Conservation (phyloP, 129 eudicot species). For the Flaveria brownii region DNA sequence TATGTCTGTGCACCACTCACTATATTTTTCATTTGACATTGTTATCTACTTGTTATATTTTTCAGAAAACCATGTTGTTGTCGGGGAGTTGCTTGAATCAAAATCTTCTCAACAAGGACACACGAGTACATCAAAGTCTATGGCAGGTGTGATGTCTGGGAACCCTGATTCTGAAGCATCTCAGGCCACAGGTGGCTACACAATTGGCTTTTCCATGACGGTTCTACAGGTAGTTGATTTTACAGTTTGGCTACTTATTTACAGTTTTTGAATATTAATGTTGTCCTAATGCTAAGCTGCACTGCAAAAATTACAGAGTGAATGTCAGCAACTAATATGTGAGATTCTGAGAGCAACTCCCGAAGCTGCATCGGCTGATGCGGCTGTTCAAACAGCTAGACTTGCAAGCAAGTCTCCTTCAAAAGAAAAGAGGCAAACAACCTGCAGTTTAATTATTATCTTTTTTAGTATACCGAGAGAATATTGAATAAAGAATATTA, state of each 20-base stretch:
- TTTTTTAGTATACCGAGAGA: neutral
- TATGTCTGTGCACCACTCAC: neutral
- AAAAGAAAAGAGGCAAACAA: slow-evolving; percentile 76
- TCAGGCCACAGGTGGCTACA: slow-evolving; percentile 87
- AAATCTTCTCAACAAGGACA: slow-evolving; percentile 66
- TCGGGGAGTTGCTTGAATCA: slow-evolving; percentile 91
- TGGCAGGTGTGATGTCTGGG: slow-evolving; percentile 64
- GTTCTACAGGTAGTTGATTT: slow-evolving; percentile 70
- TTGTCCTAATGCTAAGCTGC: slow-evolving; percentile 25
- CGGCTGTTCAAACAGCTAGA: slow-evolving; percentile 97
- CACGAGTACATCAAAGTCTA: slow-evolving; percentile 76
- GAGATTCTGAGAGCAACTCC: slow-evolving; percentile 99
- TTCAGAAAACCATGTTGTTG: slow-evolving; percentile 69
- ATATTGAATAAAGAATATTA: neutral
- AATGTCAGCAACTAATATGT: slow-evolving; percentile 97
- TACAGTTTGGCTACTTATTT: slow-evolving; percentile 1
- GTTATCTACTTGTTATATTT: slow-evolving; percentile 17
- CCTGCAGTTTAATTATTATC: neutral
- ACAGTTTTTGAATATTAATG: slow-evolving; percentile 11
- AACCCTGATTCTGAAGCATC: slow-evolving; percentile 83
- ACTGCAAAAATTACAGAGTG: slow-evolving; percentile 57
- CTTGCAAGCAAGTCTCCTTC: slow-evolving; percentile 84
- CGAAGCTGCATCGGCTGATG: slow-evolving; percentile 99
- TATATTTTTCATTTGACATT: neutral
- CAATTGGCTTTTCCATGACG: slow-evolving; percentile 87